Conservation (phyloP, 495 filamentous ascomycete genomes). For the Xylaria nigripes region DNA sequence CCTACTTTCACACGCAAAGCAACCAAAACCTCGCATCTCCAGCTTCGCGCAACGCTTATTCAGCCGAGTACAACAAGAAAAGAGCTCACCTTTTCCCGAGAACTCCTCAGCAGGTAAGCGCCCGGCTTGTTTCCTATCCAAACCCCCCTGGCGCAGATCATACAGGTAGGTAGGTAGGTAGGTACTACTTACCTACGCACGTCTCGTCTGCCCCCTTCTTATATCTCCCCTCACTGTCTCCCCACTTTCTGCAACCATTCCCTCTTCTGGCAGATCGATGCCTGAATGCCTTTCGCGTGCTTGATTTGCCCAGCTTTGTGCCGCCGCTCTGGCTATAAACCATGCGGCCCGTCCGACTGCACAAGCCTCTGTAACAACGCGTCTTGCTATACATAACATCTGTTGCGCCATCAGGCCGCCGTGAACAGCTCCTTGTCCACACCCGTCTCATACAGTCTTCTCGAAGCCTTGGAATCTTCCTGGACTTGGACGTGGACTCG, state of each 20-base stretch:
- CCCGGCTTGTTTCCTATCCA: background rate
- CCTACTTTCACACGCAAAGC: background rate
- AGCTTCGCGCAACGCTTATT: background rate
- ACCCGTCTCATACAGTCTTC: constrained; percentile 7
- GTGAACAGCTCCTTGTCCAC: background rate
- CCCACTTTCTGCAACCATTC: constrained; percentile 1
- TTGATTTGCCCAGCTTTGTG: background rate
- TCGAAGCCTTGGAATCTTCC: constrained; percentile 8
- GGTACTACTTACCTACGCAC: too few species aligned
- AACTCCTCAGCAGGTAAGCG: constrained; percentile 1
- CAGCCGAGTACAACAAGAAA: background rate
- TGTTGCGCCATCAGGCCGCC: background rate
- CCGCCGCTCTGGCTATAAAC: background rate
- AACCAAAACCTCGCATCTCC: background rate
- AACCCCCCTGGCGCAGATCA: constrained; percentile 19
- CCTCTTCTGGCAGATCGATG: background rate
- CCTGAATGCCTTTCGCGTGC: background rate
- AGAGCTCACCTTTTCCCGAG: background rate
- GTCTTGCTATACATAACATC: background rate
- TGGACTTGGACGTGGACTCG: background rate
- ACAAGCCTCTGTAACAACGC: constrained; percentile 6
- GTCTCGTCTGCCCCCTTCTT: constrained; percentile 1
- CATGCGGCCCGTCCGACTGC: background rate
- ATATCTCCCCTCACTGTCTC: background rate
- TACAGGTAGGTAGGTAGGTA: too few species aligned